Conservation (phyloP, 257 asterid species). For the Lycium barbarum region DNA sequence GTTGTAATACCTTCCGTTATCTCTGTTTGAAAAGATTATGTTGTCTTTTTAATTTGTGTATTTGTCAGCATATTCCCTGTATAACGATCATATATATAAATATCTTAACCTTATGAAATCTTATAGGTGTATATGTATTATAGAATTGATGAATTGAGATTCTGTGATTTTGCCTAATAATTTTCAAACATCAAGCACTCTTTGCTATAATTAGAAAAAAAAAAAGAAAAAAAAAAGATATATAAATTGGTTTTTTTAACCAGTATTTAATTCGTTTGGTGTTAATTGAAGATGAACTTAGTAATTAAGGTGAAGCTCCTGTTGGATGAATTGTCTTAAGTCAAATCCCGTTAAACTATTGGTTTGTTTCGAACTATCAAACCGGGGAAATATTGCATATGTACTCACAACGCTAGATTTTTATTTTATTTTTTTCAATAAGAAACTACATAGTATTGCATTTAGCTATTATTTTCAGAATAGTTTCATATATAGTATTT, state of each 20-base stretch:
- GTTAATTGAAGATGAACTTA: neutral
- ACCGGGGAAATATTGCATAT: neutral
- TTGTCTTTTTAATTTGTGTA: neutral
- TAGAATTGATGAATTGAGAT: neutral
- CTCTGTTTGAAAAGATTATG: neutral
- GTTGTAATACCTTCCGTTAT: neutral
- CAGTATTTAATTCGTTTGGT: neutral
- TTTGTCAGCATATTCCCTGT: slow-evolving; percentile 6
- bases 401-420: neutral
- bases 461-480: neutral
- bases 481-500: neutral
- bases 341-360: neutral
- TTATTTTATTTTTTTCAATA: too few relatives aligned
- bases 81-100: neutral
- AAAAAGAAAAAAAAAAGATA: too few relatives aligned
- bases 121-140: neutral
- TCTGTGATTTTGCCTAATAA: neutral
- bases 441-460: neutral
- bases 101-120: neutral
- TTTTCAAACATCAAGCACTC: neutral
- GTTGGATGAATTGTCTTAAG: neutral
- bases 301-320: neutral
- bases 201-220: neutral
- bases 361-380: too few relatives aligned
- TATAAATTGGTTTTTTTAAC: neutral